Percentiles rank a stretch among this genome's conserved stretches.
Evolutionary conservation across 179 eudicot genomes (phyloP).

Genomic region (Silene coronaria): DNA sequence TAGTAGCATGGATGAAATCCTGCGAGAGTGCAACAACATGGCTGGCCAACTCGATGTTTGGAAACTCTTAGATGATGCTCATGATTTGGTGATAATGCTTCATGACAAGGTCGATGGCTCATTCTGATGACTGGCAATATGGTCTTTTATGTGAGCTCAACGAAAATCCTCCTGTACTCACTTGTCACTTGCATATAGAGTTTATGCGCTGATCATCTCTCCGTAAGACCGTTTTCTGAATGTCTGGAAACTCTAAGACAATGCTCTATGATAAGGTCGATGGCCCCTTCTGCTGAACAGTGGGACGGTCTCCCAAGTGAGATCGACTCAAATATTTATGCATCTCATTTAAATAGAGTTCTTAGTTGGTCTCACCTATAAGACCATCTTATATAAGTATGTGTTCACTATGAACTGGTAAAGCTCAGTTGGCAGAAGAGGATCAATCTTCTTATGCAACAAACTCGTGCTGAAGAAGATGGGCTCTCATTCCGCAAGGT

Average conservation of each 20-base stretch:
- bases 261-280: constrained; percentile 73
- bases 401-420: not conserved
- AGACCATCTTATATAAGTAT: too few relatives aligned
- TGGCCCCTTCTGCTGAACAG: constrained; percentile 7
- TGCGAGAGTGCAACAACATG: constrained; percentile 83
- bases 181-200: too few relatives aligned
- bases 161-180: too few relatives aligned
- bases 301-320: not conserved
- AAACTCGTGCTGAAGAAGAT: not conserved
- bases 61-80: constrained; percentile 86
- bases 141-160: too few relatives aligned
- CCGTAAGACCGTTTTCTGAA: constrained; percentile 32
- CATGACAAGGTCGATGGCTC: constrained; percentile 55
- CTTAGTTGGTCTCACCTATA: too few relatives aligned
- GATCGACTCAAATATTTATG: not conserved
- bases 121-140: not conserved
- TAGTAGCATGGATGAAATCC: constrained; percentile 83
- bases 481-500: not conserved
- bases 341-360: not conserved
- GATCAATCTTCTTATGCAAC: not conserved
- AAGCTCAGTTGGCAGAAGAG: not conserved
- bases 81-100: constrained; percentile 69
- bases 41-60: constrained; percentile 90
- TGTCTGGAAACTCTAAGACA: constrained; percentile 84
- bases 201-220: too few relatives aligned